Evolutionary conservation across 1,284 basidiomycete species (phyloP).

Genomic region (Microbotryum silenes-acaulis): DNA sequence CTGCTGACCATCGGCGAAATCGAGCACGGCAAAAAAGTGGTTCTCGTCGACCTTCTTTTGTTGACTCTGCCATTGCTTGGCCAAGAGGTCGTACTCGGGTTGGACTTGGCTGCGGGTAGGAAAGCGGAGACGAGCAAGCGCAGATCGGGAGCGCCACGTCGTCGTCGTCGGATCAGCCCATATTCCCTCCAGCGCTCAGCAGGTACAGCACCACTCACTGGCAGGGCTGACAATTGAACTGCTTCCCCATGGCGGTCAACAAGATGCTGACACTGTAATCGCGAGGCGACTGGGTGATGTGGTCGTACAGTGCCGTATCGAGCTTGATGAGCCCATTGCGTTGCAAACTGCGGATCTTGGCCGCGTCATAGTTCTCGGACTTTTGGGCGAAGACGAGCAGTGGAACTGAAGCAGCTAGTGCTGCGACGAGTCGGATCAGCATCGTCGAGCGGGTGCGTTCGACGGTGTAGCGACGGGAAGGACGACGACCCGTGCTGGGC

Average conservation of each 20-base stretch:
- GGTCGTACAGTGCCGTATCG: constrained; percentile 62
- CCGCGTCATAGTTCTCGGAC: constrained; percentile 32
- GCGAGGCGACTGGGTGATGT: constrained; percentile 55
- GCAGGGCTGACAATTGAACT: constrained; percentile 55
- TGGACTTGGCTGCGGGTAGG: constrained; percentile 62
- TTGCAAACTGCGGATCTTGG: constrained; percentile 53
- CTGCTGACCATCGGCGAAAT: constrained; percentile 66
- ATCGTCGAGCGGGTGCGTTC: no score
- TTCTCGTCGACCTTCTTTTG: constrained; percentile 47
- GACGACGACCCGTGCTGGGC: no score
- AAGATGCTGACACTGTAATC: constrained; percentile 76
- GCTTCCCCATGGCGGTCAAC: constrained; percentile 71
- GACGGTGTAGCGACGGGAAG: no score
- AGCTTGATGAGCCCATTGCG: constrained; percentile 72
- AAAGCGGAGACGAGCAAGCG: background rate
- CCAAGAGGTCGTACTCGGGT: constrained; percentile 67
- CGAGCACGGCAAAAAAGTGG: constrained; percentile 86
- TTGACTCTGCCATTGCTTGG: constrained; percentile 60
- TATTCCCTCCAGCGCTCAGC: background rate
- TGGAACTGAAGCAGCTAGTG: no score
- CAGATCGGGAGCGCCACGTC: background rate
- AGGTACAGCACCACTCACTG: constrained; percentile 34
- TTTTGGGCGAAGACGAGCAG: constrained; percentile 13
- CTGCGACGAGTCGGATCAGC: no score
- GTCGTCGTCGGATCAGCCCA: background rate